A percentile compares a stretch with the other conserved stretches of the same genome.
Evolutionary conservation across 495 filamentous ascomycete species (phyloP).

Genomic region (Cercophora newfieldiana): DNA sequence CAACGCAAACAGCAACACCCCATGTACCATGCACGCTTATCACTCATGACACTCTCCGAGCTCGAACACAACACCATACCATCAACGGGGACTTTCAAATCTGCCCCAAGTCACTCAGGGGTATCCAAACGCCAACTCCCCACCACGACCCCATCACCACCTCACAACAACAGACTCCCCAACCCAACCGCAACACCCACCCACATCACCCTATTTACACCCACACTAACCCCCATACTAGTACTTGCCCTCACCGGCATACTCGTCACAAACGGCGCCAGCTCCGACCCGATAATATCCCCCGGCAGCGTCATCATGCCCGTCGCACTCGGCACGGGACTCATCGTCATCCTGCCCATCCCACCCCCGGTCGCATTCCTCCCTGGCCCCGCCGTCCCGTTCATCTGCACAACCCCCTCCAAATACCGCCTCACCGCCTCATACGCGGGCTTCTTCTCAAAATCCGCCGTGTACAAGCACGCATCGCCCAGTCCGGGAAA

Average conservation of each 20-base stretch:
- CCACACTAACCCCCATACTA: not conserved
- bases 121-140: not conserved
- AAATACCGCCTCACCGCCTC: conserved; percentile 32
- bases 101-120: too few species aligned
- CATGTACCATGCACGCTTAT: not conserved
- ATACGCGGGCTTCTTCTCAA: conserved; percentile 55
- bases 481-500: conserved; percentile 56
- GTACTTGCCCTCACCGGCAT: not conserved
- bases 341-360: not conserved
- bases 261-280: not conserved
- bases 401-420: conserved; percentile 14
- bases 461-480: conserved; percentile 48
- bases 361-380: not conserved
- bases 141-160: not conserved
- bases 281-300: not conserved
- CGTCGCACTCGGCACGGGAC: not conserved
- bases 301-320: not conserved
- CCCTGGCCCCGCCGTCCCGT: not conserved
- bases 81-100: too few species aligned
- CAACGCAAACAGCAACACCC: not conserved
- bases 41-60: not conserved
- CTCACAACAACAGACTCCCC: not conserved
- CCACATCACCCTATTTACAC: not conserved
- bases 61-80: too few species aligned
- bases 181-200: not conserved